Percentiles rank a stretch among this genome's conserved stretches.
phyloP scores from a whole-genome alignment of 2,329 filamentous ascomycete genomes.

The Blastomyces parvus region DNA sequence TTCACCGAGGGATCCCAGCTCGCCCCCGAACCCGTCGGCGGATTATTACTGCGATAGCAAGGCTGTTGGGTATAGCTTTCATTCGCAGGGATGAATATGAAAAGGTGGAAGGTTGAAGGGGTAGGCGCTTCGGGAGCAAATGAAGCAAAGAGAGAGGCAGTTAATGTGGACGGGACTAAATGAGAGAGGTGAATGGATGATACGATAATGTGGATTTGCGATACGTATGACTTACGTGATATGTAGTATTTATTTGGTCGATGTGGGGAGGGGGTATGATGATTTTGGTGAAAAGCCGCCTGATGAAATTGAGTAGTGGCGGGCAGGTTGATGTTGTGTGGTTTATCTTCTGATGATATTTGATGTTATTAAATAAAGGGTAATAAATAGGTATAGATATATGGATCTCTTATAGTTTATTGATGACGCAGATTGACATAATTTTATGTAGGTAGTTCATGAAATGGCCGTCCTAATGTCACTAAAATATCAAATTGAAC shows the following conservation, averaged over 20 bases:
- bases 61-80: neutral
- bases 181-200: neutral
- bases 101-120: neutral
- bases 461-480: neutral
- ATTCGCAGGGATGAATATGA: neutral
- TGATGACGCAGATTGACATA: neutral
- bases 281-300: neutral
- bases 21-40: neutral
- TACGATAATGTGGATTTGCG: neutral
- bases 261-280: neutral
- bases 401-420: neutral
- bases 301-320: neutral
- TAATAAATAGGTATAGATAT: neutral
- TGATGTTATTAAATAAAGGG: neutral
- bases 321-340: neutral
- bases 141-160: neutral
- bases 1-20: neutral
- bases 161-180: neutral
- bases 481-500: neutral
- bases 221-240: neutral
- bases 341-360: neutral
- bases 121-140: neutral
- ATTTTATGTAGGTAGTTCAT: neutral
- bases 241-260: neutral
- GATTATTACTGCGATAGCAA: conserved; percentile 4